Conservation (phyloP, 352 stramenopile species). For the Phytophthora ohioensis region DNA sequence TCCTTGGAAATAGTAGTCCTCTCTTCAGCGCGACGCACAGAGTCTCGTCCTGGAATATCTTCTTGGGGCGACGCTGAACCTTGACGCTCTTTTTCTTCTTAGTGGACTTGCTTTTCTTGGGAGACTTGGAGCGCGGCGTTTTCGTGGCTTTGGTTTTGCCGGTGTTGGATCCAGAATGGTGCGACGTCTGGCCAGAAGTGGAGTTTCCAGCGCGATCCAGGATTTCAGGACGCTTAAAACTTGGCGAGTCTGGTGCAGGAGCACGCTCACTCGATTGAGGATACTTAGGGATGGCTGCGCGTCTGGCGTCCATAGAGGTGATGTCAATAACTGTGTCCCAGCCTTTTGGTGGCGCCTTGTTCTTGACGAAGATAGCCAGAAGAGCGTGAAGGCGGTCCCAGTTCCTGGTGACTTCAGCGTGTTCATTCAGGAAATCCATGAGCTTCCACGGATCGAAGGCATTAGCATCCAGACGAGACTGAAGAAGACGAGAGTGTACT, state of each 20-base stretch:
- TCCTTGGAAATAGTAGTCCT: background rate
- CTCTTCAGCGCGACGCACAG: background rate
- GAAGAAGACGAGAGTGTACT: no score
- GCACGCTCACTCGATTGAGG: background rate
- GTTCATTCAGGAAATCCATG: no score
- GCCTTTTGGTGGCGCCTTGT: background rate
- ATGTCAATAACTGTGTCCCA: background rate
- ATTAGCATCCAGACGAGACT: no score
- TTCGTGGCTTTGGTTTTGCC: background rate
- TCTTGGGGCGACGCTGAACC: background rate
- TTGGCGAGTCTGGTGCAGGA: background rate
- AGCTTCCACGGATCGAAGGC: no score
- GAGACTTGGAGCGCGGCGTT: background rate
- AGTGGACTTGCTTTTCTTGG: background rate
- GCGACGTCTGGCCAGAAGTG: no score
- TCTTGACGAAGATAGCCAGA: no score
- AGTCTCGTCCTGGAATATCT: background rate
- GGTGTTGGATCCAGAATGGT: background rate
- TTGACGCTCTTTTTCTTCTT: background rate
- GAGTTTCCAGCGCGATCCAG: background rate
- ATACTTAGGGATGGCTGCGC: background rate
- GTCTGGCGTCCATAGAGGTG: background rate
- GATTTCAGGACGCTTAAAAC: background rate
- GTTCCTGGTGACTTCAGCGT: no score
- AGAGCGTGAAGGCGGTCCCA: no score